Conservation (phyloP, 768 basidiomycete genomes). For the Russula brevipes region DNA sequence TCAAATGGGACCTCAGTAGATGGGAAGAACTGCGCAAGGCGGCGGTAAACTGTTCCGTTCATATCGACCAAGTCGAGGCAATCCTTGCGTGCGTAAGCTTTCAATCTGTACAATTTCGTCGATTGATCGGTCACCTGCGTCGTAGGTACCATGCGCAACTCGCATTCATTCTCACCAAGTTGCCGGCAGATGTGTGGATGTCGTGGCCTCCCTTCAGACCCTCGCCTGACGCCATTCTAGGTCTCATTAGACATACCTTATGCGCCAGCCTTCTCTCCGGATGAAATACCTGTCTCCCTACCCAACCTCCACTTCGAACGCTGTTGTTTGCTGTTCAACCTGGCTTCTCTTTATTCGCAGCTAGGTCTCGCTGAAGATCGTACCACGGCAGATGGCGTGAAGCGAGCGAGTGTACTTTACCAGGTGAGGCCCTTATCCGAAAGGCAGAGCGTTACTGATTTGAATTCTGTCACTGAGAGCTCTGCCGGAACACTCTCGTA, state of each 20-base stretch:
- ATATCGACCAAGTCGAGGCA: conserved; percentile 50
- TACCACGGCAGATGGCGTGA: conserved; percentile 72
- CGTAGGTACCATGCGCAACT: conserved; percentile 89
- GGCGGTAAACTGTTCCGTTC: conserved; percentile 45
- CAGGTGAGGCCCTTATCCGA: conserved; percentile 44
- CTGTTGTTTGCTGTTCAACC: conserved; percentile 74
- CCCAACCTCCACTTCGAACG: conserved; percentile 80
- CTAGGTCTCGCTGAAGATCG: conserved; percentile 70
- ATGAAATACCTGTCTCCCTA: conserved; percentile 54
- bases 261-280: conserved; percentile 60
- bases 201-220: conserved; percentile 10
- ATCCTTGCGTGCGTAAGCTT: conserved; percentile 66
- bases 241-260: conserved; percentile 71
- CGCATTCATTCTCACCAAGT: conserved; percentile 72
- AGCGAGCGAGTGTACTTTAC: conserved; percentile 64
- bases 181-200: conserved; percentile 69
- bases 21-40: conserved; percentile 68
- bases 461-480: conserved; percentile 37
- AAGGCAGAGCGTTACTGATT: neutral
- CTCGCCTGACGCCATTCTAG: conserved; percentile 34
- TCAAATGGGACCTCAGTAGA: conserved; percentile 65
- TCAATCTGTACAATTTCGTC: conserved; percentile 10
- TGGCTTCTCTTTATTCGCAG: conserved; percentile 81
- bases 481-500: conserved; percentile 71
- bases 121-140: conserved; percentile 16